A percentile compares a stretch with the other conserved stretches of the same genome.
These are phyloP conservation scores for Torulaspora delbrueckii DNA, from an alignment of 805 yeast species.

Conservation along the genomic window DNA sequence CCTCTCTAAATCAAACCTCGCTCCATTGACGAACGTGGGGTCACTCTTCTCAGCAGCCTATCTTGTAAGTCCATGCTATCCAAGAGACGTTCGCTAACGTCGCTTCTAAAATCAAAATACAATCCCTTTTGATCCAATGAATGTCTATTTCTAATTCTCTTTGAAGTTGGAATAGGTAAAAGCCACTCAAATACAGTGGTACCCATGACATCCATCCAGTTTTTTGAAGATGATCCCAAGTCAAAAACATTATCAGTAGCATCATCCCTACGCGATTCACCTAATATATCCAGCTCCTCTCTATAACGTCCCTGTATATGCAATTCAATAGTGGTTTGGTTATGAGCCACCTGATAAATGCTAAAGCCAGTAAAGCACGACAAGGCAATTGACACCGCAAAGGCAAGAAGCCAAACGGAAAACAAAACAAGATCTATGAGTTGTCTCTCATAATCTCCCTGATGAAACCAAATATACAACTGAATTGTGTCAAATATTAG, in stretches of 20 bases:
- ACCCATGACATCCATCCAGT: slow-evolving; percentile 78
- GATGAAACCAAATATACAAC: slow-evolving; percentile 46
- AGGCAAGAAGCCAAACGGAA: slow-evolving; percentile 51
- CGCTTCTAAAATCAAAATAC: slow-evolving; percentile 37
- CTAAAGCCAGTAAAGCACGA: slow-evolving; percentile 53
- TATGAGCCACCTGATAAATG: slow-evolving; percentile 52
- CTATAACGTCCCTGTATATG: slow-evolving; percentile 50
- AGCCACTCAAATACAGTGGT: slow-evolving; percentile 58
- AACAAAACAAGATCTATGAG: slow-evolving; percentile 55
- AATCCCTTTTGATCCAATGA: slow-evolving; percentile 43
- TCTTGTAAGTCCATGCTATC: slow-evolving; percentile 33
- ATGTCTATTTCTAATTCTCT: slow-evolving; percentile 28
- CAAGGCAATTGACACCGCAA: slow-evolving; percentile 53
- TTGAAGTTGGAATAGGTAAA: slow-evolving; percentile 46
- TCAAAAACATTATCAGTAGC: slow-evolving; percentile 67
- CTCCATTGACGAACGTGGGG: slow-evolving; percentile 31
- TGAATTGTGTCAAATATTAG: slow-evolving; percentile 39
- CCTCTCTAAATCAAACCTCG: not conserved
- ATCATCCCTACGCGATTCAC: slow-evolving; percentile 37
- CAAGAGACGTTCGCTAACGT: slow-evolving; percentile 41
- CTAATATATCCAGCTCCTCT: slow-evolving; percentile 36
- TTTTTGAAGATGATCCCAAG: slow-evolving; percentile 51
- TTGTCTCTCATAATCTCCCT: slow-evolving; percentile 38
- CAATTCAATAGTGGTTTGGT: slow-evolving; percentile 79
- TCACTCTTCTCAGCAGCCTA: slow-evolving; percentile 28